Evolutionary conservation across 1,284 basidiomycete species (phyloP).

Genomic region (Pyrrhoderma lamaoense): DNA sequence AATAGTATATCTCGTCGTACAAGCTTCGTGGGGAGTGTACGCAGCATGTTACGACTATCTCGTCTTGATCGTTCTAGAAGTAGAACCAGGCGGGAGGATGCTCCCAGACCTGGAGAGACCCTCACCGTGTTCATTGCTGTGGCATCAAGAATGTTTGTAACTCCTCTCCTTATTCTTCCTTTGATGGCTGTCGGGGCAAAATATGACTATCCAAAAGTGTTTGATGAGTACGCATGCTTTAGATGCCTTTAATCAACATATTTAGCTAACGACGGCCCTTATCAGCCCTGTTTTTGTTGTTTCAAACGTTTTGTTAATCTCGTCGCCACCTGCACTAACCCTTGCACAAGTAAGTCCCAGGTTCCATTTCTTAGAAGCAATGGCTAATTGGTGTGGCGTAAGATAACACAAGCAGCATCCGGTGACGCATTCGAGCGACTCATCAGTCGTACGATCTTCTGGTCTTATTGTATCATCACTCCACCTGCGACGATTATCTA

Average conservation of each 20-base stretch:
- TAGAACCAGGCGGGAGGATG: slow-evolving; percentile 15
- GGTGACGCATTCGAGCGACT: slow-evolving; percentile 88
- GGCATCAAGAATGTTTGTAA: slow-evolving; percentile 77
- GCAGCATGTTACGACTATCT: slow-evolving; percentile 32
- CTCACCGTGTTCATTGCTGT: slow-evolving; percentile 78
- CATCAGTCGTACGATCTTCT: slow-evolving; percentile 77
- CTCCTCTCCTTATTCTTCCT: slow-evolving; percentile 73
- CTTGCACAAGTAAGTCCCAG: slow-evolving; percentile 56
- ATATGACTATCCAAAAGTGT: slow-evolving; percentile 55
- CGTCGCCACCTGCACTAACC: slow-evolving; percentile 77
- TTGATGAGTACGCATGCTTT: slow-evolving; percentile 57
- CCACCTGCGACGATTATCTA: slow-evolving; percentile 72
- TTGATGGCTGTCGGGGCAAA: slow-evolving; percentile 58
- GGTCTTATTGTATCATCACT: slow-evolving; percentile 77
- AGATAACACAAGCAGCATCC: slow-evolving; percentile 84
- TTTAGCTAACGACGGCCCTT: slow-evolving; percentile 14
- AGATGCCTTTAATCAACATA: slow-evolving; percentile 13
- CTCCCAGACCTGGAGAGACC: slow-evolving; percentile 56
- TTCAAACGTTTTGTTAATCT: slow-evolving; percentile 65
- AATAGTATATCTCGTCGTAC: slow-evolving; percentile 18
- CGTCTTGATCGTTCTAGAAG: slow-evolving; percentile 9
- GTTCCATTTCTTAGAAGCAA: background rate
- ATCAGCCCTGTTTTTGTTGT: slow-evolving; percentile 78
- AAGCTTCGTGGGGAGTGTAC: slow-evolving; percentile 32
- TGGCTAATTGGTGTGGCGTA: slow-evolving; percentile 8